Evolutionary conservation across 2,329 filamentous ascomycete species (phyloP).

Genomic region (Cladosporium sp.): DNA sequence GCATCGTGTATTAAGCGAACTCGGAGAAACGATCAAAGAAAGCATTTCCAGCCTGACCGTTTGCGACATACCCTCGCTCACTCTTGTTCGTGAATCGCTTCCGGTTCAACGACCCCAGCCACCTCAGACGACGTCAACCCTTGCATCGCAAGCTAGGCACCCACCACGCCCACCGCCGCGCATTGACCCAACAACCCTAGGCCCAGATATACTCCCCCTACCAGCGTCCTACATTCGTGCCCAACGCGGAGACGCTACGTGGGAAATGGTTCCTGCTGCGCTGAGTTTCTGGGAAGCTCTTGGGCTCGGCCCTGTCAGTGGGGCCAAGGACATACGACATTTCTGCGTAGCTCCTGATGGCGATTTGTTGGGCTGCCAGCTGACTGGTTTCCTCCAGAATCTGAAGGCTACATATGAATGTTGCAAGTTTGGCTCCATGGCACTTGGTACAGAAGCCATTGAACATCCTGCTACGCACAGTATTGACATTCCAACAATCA

Average conservation of each 20-base stretch:
- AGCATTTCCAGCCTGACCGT: not conserved
- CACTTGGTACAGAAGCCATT: not conserved
- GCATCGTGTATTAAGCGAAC: not conserved
- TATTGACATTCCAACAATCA: not conserved
- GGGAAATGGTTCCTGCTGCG: conserved; percentile 70
- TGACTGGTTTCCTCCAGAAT: conserved; percentile 61
- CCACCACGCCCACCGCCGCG: conserved; percentile 29
- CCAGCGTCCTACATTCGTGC: conserved; percentile 69
- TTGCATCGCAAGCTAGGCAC: conserved; percentile 16
- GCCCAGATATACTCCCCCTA: conserved; percentile 43
- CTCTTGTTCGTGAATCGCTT: conserved; percentile 22
- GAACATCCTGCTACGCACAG: not conserved
- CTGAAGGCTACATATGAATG: conserved; percentile 69
- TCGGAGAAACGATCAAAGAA: not conserved
- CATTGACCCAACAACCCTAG: conserved; percentile 22
- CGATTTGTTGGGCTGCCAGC: conserved; percentile 57
- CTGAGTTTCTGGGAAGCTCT: conserved; percentile 78
- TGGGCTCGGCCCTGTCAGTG: conserved; percentile 66
- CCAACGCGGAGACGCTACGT: conserved; percentile 61
- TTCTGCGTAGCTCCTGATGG: conserved; percentile 67
- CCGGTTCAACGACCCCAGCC: conserved; percentile 14
- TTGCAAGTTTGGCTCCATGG: conserved; percentile 57
- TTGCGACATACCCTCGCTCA: conserved; percentile 25
- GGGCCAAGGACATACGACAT: conserved; percentile 64
- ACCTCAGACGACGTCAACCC: conserved; percentile 15